Evolutionary conservation across 2,329 filamentous ascomycete species (phyloP), one percentile per base, ranked within the genome.

Genomic region (Xylariaceae sp.): DNA sequence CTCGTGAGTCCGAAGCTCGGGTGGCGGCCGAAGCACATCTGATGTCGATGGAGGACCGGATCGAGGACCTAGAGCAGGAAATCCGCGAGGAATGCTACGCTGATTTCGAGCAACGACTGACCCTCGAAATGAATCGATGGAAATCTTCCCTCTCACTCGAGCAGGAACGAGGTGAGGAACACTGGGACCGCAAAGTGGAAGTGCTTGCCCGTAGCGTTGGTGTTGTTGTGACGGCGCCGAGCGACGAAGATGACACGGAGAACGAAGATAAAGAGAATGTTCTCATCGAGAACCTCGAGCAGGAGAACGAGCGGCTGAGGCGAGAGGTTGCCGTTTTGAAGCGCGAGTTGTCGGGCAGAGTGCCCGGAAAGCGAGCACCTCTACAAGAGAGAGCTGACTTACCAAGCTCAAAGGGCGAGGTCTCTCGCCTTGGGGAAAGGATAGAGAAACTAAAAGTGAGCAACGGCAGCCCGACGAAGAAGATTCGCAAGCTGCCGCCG

Each of bases 141-240:
- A 87, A 92, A 67, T 81, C 80, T 0, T 87, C 84, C 0, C 81
- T 91, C 69, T 87, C 89, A 16, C 82, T 87, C 5, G 91, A 96
- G 68, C 80, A 84, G 57, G 91, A 95, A 63, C 81, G 84, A 42
- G 84, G 85, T 49, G 90, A 96, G 56, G 88, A 89, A 67, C 89
- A 95, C 70, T 81, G 94, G 67, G 92, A 97, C 69, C 83, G 83
- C 61, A 99, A 99, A 73, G 80, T 95, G 7, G 92, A 90, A 55
- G 79, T 90, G 19, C 72, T 88, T 32, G 80, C 83, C 51, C 75
- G 80, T 49, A 80, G 81, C 13, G 75, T 80, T 61, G 74, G 71
- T 61, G 77, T 71, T 71, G 74, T 63, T 16, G 53, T 63, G 18
- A 62, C 63, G 4, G 69, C 66, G 60, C 63, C 61, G 9, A 74